Base-by-base conservation (phyloP, 106 monocot species). In the Alisma plantagoaquatica region DNA sequence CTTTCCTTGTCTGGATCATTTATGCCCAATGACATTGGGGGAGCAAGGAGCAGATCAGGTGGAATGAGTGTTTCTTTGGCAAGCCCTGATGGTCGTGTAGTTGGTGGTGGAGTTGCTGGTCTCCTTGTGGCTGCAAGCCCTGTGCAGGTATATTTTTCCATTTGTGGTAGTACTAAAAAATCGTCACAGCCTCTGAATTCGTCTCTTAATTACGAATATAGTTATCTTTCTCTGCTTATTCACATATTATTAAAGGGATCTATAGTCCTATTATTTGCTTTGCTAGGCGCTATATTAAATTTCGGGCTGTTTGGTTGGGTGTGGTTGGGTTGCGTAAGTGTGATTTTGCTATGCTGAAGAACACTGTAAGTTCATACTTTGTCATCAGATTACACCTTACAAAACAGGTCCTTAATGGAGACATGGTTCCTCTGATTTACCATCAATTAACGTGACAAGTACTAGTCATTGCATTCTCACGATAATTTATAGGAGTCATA, bases 1-100 rank as follows among this genome's bases (percentile, higher is more conserved):
- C 76, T 86, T 33, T 78, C 81, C 18, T 63, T 87, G 27, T 87
- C 87, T 54, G 87, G 87, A 29, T 87, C 87, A 27, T 87, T 87
- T 57, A 75, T 82, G 78, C 87, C 87, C 27, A 82, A 29, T 35
- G 82, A 82, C 29, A 78, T 47, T 54, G 81, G 75, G 48, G 82
- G 87, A 49, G 66, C 87, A 59, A 61, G 82, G 42, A 81, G 78
- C 49, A 46, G 87, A 33, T 81, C 87, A 19, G 87, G 87, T 50
- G 87, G 81, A 4, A 81, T 87, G 81, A 87, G 87, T 28, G 87
- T 87, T 19, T 81, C 77, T 30, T 59, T 82, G 46, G 87, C 82
- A 41, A 75, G 78, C 44, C 81, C 87, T 25, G 78, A 87, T 66
- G 87, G 87, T 5, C 73, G 87, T 29, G 87, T 87, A 32, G 78